Conservation (phyloP, 1,139 yeast genomes). For the Kodamaea ohmeri region DNA sequence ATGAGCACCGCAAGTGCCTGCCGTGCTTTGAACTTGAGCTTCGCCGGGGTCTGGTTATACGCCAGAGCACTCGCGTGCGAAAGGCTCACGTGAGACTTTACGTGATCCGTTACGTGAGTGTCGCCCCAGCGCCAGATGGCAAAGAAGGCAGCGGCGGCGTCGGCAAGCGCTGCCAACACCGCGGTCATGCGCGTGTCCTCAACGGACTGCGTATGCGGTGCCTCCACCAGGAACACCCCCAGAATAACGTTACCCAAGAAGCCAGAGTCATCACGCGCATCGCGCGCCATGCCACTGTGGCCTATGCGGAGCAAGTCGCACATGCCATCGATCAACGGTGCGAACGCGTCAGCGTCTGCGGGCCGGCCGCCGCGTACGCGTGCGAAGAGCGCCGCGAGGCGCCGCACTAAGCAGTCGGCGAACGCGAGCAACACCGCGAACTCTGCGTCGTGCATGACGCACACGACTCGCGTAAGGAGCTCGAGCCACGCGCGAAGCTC, state of each 20-base stretch:
- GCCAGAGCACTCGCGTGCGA: conserved; percentile 51
- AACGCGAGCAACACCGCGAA: conserved; percentile 51
- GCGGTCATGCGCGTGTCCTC: conserved; percentile 55
- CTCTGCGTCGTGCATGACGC: conserved; percentile 48
- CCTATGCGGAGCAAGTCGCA: conserved; percentile 61
- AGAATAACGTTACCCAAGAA: conserved; percentile 77
- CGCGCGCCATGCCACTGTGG: conserved; percentile 50
- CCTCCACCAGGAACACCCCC: conserved; percentile 82
- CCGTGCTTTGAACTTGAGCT: conserved; percentile 70
- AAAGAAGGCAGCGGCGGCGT: conserved; percentile 54
- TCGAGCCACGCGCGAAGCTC: conserved; percentile 48
- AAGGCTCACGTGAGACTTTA: no score
- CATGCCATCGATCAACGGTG: conserved; percentile 58
- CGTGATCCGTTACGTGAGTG: conserved; percentile 23
- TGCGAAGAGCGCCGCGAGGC: conserved; percentile 38
- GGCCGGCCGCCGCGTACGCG: conserved; percentile 15
- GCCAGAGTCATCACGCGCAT: conserved; percentile 35
- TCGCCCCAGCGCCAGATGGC: conserved; percentile 79
- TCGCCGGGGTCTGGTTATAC: no score
- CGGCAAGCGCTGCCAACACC: conserved; percentile 61
- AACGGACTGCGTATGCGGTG: conserved; percentile 56
- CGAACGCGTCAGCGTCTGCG: conserved; percentile 38
- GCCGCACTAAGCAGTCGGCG: conserved; percentile 49
- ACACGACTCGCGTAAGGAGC: conserved; percentile 43
- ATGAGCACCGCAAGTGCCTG: conserved; percentile 67